These are phyloP conservation scores for Ophiostoma populinum DNA, from an alignment of 2,329 filamentous ascomycete species.

Conservation along the genomic window DNA sequence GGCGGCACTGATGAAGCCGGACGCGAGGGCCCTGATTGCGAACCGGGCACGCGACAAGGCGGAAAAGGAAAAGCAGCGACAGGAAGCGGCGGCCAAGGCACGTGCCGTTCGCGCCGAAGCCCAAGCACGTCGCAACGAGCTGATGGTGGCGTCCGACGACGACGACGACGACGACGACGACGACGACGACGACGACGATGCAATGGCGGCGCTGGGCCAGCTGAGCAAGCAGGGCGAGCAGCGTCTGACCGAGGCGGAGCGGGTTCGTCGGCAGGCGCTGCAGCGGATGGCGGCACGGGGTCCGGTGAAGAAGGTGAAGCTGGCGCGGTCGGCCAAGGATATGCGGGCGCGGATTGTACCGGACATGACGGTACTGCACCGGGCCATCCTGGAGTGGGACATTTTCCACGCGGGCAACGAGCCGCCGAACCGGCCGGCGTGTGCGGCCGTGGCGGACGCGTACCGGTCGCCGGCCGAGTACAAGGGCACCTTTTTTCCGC, in stretches of 20 bases:
- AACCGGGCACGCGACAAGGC: slow-evolving; percentile 50
- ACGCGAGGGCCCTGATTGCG: slow-evolving; percentile 20
- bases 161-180: slow-evolving; percentile 56
- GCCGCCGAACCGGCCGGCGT: slow-evolving; percentile 60
- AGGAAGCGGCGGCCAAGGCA: slow-evolving; percentile 52
- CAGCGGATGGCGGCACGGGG: slow-evolving; percentile 32
- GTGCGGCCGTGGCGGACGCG: slow-evolving; percentile 57
- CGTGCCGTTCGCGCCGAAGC: slow-evolving; percentile 41
- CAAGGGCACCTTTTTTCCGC: slow-evolving; percentile 74
- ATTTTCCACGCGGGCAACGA: slow-evolving; percentile 82
- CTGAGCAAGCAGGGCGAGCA: slow-evolving; percentile 30
- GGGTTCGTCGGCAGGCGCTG: slow-evolving; percentile 31
- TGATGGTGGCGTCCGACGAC: slow-evolving; percentile 75
- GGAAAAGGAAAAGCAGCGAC: slow-evolving; percentile 55
- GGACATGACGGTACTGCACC: slow-evolving; percentile 70
- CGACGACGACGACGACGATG: slow-evolving; percentile 44
- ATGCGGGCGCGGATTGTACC: slow-evolving; percentile 86
- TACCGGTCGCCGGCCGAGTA: slow-evolving; percentile 67
- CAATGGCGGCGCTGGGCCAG: slow-evolving; percentile 29
- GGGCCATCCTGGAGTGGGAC: slow-evolving; percentile 80
- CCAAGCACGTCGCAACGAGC: slow-evolving; percentile 65
- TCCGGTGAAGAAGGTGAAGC: slow-evolving; percentile 70
- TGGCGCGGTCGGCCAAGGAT: slow-evolving; percentile 72
- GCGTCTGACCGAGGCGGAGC: slow-evolving; percentile 29
- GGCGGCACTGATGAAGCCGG: slow-evolving; percentile 21